Evolutionary conservation across 345 rosid species (phyloP).

Genomic region (Camelina sativa): DNA sequence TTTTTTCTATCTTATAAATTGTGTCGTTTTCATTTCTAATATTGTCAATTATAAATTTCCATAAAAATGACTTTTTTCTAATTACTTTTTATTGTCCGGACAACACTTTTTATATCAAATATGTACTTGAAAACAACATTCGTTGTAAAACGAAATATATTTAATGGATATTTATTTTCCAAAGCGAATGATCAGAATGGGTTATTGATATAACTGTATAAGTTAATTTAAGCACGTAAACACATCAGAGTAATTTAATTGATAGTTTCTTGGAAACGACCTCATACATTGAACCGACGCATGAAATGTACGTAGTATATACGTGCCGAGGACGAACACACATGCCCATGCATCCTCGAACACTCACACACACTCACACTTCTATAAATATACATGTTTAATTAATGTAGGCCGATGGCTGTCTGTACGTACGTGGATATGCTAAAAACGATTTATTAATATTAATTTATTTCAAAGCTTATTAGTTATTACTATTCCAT

Average conservation of each 20-base stretch:
- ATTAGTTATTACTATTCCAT: background rate
- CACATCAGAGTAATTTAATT: background rate
- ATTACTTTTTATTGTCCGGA: background rate
- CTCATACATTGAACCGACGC: conserved; percentile 29
- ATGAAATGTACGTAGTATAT: conserved; percentile 22
- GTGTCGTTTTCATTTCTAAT: background rate
- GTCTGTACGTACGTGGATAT: conserved; percentile 19
- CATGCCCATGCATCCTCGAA: conserved; percentile 32
- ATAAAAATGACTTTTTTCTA: background rate
- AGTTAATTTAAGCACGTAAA: conserved; percentile 4
- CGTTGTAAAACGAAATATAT: background rate
- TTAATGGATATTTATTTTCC: background rate
- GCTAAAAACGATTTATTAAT: background rate
- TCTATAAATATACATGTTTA: background rate
- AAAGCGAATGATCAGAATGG: background rate
- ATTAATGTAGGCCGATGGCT: background rate
- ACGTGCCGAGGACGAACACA: conserved; percentile 32
- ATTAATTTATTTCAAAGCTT: background rate
- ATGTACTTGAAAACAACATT: background rate
- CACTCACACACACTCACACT: conserved; percentile 8
- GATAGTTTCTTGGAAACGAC: conserved; percentile 23
- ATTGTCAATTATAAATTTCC: too few relatives aligned
- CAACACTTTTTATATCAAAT: background rate
- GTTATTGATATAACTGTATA: background rate
- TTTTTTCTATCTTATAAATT: background rate